Base-by-base conservation (phyloP, 2,329 filamentous ascomycete species). In the Cadophora sp. region DNA sequence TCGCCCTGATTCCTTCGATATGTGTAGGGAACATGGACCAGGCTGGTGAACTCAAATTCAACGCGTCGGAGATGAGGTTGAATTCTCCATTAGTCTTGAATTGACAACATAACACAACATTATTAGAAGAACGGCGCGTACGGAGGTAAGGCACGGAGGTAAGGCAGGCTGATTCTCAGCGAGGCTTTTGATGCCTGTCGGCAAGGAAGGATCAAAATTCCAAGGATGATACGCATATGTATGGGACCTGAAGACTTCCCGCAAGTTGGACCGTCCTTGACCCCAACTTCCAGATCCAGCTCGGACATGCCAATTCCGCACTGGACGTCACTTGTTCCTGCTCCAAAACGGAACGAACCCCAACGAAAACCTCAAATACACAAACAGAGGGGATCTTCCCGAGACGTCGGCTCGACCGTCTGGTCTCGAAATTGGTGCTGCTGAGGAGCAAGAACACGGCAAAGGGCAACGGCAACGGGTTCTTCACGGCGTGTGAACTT, bases 61-160 rank as follows among this genome's bases (percentile, higher is more conserved):
- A 55, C 51, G 26, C 51, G 55, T 16, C 55, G n/a, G 22, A 58
- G 55, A 24, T 56, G 55, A 58, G 4, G 29, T 58, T 37, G 55
- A 58, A 37, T 37, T 58, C 27, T 37, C 51, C 24, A 24, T 58
- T n/a, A 29, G 22, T n/a, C 43, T 6, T 16, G 12, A n/a, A n/a
- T 19, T 34, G 27, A 37, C n/a, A 22, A 37, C 55, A 51, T 12
- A 26, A 16, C 48, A 37, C 27, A 22, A 34, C 53, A 34, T n/a
- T n/a, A n/a, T n/a, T n/a, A n/a, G n/a, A n/a, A n/a, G n/a, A n/a
- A n/a, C n/a, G n/a, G n/a, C n/a, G n/a, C n/a, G n/a, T n/a, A 43
- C 6, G 29, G 12, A 14, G 24, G n/a, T 16, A 12, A 7, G 22
- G 6, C 29, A 3, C 29, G 22, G 3, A n/a, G n/a, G n/a, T n/a